Conservation (phyloP, 1,284 basidiomycete species). For the Stygiomarasmius scandens region DNA sequence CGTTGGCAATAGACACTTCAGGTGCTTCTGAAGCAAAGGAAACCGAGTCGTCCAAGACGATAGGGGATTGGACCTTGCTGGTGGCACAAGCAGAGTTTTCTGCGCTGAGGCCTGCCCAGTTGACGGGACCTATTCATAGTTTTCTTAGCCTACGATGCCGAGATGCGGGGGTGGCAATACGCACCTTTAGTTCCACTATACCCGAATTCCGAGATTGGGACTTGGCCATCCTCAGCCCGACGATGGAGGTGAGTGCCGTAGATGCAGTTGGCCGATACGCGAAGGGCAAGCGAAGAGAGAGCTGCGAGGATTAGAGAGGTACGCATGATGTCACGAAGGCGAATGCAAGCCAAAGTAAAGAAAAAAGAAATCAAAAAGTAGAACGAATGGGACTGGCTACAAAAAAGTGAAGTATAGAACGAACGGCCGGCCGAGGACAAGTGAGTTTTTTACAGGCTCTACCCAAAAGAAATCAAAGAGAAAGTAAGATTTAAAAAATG, state of each 20-base stretch:
- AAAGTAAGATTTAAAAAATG: too few species aligned
- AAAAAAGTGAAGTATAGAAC: too few species aligned
- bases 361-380: too few species aligned
- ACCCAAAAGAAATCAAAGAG: too few species aligned
- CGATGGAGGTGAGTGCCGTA: neutral
- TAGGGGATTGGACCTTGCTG: slow-evolving; percentile 22
- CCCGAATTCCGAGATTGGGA: slow-evolving; percentile 20
- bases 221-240: slow-evolving; percentile 15
- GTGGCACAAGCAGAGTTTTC: slow-evolving; percentile 20
- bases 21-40: slow-evolving; percentile 15
- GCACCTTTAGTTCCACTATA: slow-evolving; percentile 14
- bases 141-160: neutral
- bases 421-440: too few species aligned
- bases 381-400: too few species aligned
- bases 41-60: slow-evolving; percentile 17
- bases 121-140: slow-evolving; percentile 14
- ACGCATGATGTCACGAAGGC: neutral
- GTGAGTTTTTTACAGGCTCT: too few species aligned
- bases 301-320: neutral
- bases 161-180: neutral
- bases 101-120: slow-evolving; percentile 21
- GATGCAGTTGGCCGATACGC: neutral
- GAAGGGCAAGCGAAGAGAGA: neutral
- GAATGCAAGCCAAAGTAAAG: neutral
- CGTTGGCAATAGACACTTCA: slow-evolving; percentile 16